Percentiles rank a stretch among this genome's conserved stretches.
These are phyloP conservation scores for Trichosporon sp. DNA, from an alignment of 1,284 basidiomycete species.

Conservation along the genomic window DNA sequence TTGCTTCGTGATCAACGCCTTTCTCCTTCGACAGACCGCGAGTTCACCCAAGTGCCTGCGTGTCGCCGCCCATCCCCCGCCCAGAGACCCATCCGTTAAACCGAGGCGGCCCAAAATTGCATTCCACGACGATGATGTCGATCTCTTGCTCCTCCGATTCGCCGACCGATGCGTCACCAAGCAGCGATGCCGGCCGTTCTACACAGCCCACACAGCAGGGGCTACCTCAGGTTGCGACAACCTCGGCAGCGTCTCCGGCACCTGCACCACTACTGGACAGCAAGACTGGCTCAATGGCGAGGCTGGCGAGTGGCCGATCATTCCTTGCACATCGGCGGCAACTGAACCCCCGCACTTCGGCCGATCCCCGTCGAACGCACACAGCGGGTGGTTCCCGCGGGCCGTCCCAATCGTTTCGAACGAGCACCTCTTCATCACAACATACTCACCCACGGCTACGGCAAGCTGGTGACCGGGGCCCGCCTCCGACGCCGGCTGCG, in stretches of 20 bases:
- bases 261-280: neutral
- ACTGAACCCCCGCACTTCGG: neutral
- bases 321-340: constrained; percentile 4
- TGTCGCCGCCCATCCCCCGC: neutral
- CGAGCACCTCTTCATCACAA: neutral
- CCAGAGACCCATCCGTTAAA: neutral
- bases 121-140: neutral
- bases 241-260: neutral
- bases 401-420: neutral
- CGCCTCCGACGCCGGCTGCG: constrained; percentile 8
- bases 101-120: neutral
- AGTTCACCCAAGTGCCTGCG: neutral
- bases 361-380: neutral
- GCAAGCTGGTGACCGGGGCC: neutral
- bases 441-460: neutral
- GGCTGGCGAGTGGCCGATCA: neutral
- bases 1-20: neutral
- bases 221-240: neutral
- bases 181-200: neutral
- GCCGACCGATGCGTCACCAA: neutral
- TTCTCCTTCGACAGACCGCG: neutral
- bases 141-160: constrained; percentile 5
- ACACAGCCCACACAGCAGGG: constrained; percentile 4
- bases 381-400: neutral
- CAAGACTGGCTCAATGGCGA: neutral